Evolutionary conservation across 768 basidiomycete species (phyloP).

Genomic region (Psilocybe sp.): DNA sequence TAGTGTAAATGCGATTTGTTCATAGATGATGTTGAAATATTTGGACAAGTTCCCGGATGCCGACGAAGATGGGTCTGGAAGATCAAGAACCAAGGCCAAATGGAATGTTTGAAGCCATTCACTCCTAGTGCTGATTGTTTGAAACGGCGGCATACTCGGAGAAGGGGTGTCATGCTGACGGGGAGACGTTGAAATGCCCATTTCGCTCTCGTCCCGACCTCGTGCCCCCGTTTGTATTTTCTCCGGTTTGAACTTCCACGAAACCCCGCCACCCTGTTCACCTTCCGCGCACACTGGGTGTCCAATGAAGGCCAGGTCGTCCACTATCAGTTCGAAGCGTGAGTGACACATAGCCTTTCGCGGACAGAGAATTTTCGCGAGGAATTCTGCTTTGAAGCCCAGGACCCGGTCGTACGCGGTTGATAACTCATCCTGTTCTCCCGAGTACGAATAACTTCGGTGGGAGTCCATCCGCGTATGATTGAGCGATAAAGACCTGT

Average conservation of each 20-base stretch:
- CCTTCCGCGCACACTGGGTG: slow-evolving; percentile 77
- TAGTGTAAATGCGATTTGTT: slow-evolving; percentile 84
- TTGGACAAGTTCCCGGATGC: slow-evolving; percentile 72
- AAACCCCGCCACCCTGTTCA: slow-evolving; percentile 53
- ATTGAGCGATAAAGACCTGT: slow-evolving; percentile 52
- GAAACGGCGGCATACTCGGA: slow-evolving; percentile 27
- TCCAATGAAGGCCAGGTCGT: slow-evolving; percentile 90
- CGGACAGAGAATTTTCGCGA: slow-evolving; percentile 81
- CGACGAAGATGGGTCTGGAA: slow-evolving; percentile 87
- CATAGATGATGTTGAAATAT: slow-evolving; percentile 85
- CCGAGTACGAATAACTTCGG: slow-evolving; percentile 37
- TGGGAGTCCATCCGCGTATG: slow-evolving; percentile 49
- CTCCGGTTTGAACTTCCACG: slow-evolving; percentile 74
- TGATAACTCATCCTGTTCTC: slow-evolving; percentile 29
- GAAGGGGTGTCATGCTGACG: slow-evolving; percentile 26
- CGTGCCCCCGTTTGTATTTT: slow-evolving; percentile 47
- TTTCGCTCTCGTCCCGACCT: slow-evolving; percentile 55
- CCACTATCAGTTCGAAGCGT: slow-evolving; percentile 89
- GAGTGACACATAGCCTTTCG: slow-evolving; percentile 82
- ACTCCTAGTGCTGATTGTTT: slow-evolving; percentile 33
- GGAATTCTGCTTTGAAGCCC: slow-evolving; percentile 76
- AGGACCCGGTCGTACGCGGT: slow-evolving; percentile 70
- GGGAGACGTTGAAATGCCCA: slow-evolving; percentile 34
- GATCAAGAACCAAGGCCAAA: slow-evolving; percentile 82
- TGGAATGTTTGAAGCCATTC: slow-evolving; percentile 78